Evolutionary conservation across 148 eudicot genomes (phyloP).

Genomic region (Fagopyrum homotropicum): DNA sequence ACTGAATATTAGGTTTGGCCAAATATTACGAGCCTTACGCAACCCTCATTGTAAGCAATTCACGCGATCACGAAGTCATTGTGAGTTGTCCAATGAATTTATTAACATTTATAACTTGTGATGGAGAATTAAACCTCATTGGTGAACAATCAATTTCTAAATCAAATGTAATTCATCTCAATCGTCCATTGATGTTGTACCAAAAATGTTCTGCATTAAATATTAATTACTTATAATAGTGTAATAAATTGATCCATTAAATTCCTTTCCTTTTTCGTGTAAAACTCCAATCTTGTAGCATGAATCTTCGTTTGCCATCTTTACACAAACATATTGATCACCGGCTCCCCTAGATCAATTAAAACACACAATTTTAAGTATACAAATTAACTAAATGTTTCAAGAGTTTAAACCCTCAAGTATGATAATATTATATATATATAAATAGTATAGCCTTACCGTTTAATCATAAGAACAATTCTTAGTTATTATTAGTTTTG

Average conservation of each 20-base stretch:
- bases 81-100: neutral
- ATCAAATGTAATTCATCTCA: slow-evolving; percentile 2
- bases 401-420: no score
- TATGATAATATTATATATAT: no score
- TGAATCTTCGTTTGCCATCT: neutral
- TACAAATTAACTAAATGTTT: no score
- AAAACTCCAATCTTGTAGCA: neutral
- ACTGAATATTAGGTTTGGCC: no score
- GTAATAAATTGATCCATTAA: neutral
- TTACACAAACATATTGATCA: slow-evolving; percentile 2
- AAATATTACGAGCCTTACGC: no score
- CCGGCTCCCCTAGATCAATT: neutral
- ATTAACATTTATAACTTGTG: neutral
- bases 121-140: slow-evolving; percentile 2
- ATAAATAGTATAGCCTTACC: no score
- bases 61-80: neutral
- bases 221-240: neutral
- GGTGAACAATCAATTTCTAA: slow-evolving; percentile 8
- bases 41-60: no score
- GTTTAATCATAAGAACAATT: no score
- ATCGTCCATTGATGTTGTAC: neutral
- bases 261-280: neutral
- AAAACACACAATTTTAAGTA: neutral
- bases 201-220: neutral
- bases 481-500: no score